Evolutionary conservation across 495 filamentous ascomycete species (phyloP), one percentile per base, ranked within the genome.

Genomic region (Hypoxylon lienhwacheense): DNA sequence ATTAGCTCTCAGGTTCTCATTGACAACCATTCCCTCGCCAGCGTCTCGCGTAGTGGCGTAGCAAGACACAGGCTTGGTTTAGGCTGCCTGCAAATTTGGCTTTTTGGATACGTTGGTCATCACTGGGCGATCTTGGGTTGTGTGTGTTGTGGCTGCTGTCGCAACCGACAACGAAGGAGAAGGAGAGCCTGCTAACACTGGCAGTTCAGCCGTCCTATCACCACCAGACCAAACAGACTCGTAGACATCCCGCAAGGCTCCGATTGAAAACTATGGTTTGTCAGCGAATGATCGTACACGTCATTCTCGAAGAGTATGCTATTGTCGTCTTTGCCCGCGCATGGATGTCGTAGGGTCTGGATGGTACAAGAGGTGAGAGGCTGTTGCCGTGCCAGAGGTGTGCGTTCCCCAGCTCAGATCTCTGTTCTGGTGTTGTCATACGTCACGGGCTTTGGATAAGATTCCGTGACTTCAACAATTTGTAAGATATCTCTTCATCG

Each of bases 1-100:
- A 81, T 81, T 73, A 82, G 78, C 78, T 82, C 78, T 82, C 79
- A 33, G 49, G 78, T 82, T 81, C 78, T 77, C 79, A 82, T 59
- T 32, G 77, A 66, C 69, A 80, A 80, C 79, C 65, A 65, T 63
- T 58, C 44, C 55, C 51, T 59, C 31, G 10, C 50, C 36, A 46
- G 21, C n/a, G 31, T 21, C 36, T 19, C 41, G 32, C 26, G 22
- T 25, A 8, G 49, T 63, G 66, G 25, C 45, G 39, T 47, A 47
- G 44, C 7, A n/a, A n/a, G n/a, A n/a, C n/a, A n/a, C 25, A 12
- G 35, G 20, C 39, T 31, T 60, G 20, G 59, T 46, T 58, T 58
- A 64, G 71, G 77, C 69, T 80, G 75, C 66, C 77, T 82, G 73
- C 79, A 81, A 80, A 77, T 82, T 81, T 81, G 79, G 79, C 78